Evolutionary conservation across 2,329 filamentous ascomycete genomes (phyloP), one percentile per base, ranked within the genome.

Genomic region (Aspergillus costaricaensis): DNA sequence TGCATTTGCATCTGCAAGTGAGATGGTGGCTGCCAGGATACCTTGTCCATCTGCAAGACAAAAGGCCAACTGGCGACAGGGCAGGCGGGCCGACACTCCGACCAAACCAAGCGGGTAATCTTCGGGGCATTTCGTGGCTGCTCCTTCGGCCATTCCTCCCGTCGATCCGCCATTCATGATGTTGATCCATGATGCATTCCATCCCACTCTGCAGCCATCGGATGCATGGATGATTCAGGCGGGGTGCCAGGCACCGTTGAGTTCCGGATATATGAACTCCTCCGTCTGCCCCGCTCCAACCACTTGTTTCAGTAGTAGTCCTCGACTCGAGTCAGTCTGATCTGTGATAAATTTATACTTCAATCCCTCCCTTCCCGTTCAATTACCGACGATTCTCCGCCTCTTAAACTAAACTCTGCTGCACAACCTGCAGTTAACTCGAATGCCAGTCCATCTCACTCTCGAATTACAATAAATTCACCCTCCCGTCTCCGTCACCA

Each of bases 101-200:
- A 15, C 10, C 32, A 14, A 14, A 36, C 4, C 36, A 17, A 44
- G 15, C 69, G 70, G 69, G 50, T 71, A 70, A 72, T 68, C 70
- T 57, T 72, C 71, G 71, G 71, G 32, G 7, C 10, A 8, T 17
- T n/a, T 19, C 6, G 3, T 14, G 14, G 12, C 5, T 14, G 44
- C 23, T 47, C 53, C 38, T 55, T 41, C 53, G 53, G 39, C 53
- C 21, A n/a, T 12, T 30, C 39, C 52, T 43, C n/a, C 52, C 52
- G 52, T 43, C 27, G 12, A 55, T 55, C 53, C 53, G 39, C 43
- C 53, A 23, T 21, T 19, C 49, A 30, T 8, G 30, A 52, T 47
- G 23, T 27, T 43, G 21, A 27, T 49, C 21, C 44, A 27, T 27
- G 19, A 49, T 49, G 32, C 32, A 36, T 36, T 36, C 44, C 44